These are phyloP conservation scores for Phytophthora capsici DNA, from an alignment of 352 stramenopile species.

Conservation along the genomic window DNA sequence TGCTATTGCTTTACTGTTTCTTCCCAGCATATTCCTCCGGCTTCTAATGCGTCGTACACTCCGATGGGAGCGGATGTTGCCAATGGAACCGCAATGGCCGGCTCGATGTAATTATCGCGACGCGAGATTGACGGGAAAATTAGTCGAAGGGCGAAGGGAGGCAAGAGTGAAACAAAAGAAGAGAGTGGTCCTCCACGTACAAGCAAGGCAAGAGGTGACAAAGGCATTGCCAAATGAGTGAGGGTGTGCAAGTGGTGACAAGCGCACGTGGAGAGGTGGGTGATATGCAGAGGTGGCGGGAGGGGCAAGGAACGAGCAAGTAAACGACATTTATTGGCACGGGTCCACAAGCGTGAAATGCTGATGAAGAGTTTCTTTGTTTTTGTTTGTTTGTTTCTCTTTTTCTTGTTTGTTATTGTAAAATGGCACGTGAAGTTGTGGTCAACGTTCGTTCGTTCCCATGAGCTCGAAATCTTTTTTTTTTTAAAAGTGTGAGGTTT, in stretches of 20 bases:
- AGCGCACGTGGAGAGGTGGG: slow-evolving; percentile 11
- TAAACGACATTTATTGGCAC: slow-evolving; percentile 40
- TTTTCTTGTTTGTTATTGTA: slow-evolving; percentile 33
- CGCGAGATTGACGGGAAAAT: slow-evolving; percentile 2
- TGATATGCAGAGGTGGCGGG: neutral
- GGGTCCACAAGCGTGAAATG: slow-evolving; percentile 33
- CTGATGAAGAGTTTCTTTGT: slow-evolving; percentile 38
- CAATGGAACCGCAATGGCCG: slow-evolving; percentile 80
- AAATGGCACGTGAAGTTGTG: slow-evolving; percentile 34
- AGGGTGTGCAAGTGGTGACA: slow-evolving; percentile 9
- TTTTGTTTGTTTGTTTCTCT: slow-evolving; percentile 22
- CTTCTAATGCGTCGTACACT: slow-evolving; percentile 64
- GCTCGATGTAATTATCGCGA: slow-evolving; percentile 55
- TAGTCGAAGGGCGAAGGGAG: slow-evolving; percentile 14
- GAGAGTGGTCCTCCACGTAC: slow-evolving; percentile 4
- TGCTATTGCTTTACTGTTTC: slow-evolving; percentile 9
- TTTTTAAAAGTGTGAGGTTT: too few relatives aligned
- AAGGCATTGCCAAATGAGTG: slow-evolving; percentile 23
- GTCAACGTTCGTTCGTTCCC: slow-evolving; percentile 24
- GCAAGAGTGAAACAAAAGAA: slow-evolving; percentile 14
- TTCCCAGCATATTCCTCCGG: slow-evolving; percentile 71
- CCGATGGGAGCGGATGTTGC: slow-evolving; percentile 71
- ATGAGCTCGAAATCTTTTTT: neutral
- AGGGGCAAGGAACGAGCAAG: slow-evolving; percentile 24
- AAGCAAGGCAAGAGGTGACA: slow-evolving; percentile 21